Percentiles rank a stretch among this genome's conserved stretches.
phyloP scores from a whole-genome alignment of 352 stramenopile genomes.

The Ophiocytium majus region DNA sequence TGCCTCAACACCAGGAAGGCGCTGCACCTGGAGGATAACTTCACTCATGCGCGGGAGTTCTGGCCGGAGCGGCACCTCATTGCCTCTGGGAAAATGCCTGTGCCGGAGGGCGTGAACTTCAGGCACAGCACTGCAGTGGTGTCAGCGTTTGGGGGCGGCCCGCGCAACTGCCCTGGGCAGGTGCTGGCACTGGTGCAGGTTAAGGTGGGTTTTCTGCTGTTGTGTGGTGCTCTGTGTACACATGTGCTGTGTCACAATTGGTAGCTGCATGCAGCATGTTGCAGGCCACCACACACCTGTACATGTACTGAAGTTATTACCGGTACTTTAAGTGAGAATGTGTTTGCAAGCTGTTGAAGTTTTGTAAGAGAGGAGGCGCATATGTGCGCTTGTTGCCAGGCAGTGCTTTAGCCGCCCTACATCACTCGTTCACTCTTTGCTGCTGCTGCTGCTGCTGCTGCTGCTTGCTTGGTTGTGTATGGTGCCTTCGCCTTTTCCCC shows the following conservation, averaged over 20 bases:
- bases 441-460: not conserved
- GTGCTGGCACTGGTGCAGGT: constrained; percentile 1
- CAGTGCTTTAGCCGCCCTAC: not conserved
- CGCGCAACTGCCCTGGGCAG: constrained; percentile 20
- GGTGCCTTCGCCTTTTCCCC: not conserved
- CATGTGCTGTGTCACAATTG: not conserved
- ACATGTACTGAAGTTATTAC: too few species aligned
- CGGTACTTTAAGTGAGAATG: not conserved
- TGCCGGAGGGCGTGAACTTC: not conserved
- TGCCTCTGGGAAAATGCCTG: not conserved
- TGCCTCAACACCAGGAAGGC: not conserved
- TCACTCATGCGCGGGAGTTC: not conserved
- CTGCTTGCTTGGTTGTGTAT: too few species aligned
- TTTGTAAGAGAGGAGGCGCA: not conserved
- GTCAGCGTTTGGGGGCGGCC: not conserved
- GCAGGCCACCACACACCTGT: too few species aligned
- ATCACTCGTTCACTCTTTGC: not conserved
- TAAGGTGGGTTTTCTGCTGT: not conserved
- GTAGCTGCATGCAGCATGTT: too few species aligned
- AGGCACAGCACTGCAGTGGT: not conserved
- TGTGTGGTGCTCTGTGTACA: not conserved
- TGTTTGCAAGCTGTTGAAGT: not conserved
- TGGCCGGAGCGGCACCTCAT: constrained; percentile 4
- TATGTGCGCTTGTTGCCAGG: not conserved
- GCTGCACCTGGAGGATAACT: not conserved